Percentiles rank a stretch among this genome's conserved stretches.
Evolutionary conservation across 352 stramenopile genomes (phyloP).

Genomic region (Peronospora belbahrii): DNA sequence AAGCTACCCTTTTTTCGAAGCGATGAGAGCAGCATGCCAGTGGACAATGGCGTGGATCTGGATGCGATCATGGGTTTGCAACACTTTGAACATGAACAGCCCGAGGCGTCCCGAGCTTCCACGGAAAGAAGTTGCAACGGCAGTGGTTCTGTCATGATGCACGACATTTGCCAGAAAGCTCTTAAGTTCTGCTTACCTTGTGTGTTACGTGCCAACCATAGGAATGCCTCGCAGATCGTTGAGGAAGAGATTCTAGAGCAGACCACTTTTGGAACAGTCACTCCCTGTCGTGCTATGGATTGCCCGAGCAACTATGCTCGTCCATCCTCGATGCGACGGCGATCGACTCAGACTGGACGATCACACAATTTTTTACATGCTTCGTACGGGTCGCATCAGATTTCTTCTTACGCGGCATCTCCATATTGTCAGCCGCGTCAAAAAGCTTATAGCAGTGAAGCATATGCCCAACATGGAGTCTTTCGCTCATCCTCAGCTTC

Average conservation of each 20-base stretch:
- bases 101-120: slow-evolving; percentile 16
- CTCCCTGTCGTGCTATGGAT: slow-evolving; percentile 8
- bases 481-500: slow-evolving; percentile 18
- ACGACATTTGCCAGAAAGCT: slow-evolving; percentile 34
- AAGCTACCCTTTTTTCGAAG: slow-evolving; percentile 34
- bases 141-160: slow-evolving; percentile 17
- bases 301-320: slow-evolving; percentile 10
- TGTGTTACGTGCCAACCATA: slow-evolving; percentile 33
- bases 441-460: slow-evolving; percentile 22
- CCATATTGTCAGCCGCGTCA: slow-evolving; percentile 20
- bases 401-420: slow-evolving; percentile 17
- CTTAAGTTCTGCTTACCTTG: slow-evolving; percentile 47
- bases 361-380: slow-evolving; percentile 11
- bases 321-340: slow-evolving; percentile 17
- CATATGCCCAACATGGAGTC: slow-evolving; percentile 5
- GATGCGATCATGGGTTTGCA: slow-evolving; percentile 21
- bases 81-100: slow-evolving; percentile 23
- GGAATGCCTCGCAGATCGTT: slow-evolving; percentile 33
- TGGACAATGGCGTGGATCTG: slow-evolving; percentile 7
- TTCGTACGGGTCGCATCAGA: slow-evolving; percentile 11
- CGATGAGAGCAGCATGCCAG: slow-evolving; percentile 10
- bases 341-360: slow-evolving; percentile 21
- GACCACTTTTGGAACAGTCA: slow-evolving; percentile 19
- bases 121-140: slow-evolving; percentile 23
- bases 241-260: slow-evolving; percentile 33